phyloP scores from a whole-genome alignment of 2,329 filamentous ascomycete species.

The Calonectria henricotiae region DNA sequence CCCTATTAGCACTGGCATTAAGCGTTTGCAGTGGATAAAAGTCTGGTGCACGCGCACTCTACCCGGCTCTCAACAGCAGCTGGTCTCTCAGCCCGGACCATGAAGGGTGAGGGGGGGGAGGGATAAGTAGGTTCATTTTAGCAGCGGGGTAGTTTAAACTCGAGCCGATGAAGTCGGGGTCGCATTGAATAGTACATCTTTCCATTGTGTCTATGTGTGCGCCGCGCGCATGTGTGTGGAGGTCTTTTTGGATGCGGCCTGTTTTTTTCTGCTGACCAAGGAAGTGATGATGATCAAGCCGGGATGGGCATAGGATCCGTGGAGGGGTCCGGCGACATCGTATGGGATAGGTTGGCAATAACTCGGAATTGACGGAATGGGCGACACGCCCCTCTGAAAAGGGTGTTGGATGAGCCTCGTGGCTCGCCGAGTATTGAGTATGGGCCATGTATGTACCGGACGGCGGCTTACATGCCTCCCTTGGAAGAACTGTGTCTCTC shows the following conservation, averaged over 20 bases:
- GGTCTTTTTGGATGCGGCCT: slow-evolving; percentile 16
- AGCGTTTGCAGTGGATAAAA: slow-evolving; percentile 34
- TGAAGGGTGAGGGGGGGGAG: slow-evolving; percentile 13
- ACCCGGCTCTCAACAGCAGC: slow-evolving; percentile 22
- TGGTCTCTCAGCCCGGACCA: slow-evolving; percentile 36
- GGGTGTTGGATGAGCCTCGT: slow-evolving; percentile 23
- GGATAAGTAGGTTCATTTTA: slow-evolving; percentile 41
- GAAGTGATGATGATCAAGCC: slow-evolving; percentile 45
- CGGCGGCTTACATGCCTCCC: slow-evolving; percentile 8
- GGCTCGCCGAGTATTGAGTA: neutral
- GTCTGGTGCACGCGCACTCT: slow-evolving; percentile 20
- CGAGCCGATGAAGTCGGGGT: slow-evolving; percentile 24
- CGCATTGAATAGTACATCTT: slow-evolving; percentile 11
- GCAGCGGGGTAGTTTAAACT: slow-evolving; percentile 42
- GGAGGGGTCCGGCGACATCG: slow-evolving; percentile 30
- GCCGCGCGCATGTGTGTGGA: slow-evolving; percentile 7
- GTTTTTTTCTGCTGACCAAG: slow-evolving; percentile 40
- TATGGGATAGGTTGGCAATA: slow-evolving; percentile 29
- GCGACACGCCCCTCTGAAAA: slow-evolving; percentile 26
- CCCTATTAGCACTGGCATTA: slow-evolving; percentile 33
- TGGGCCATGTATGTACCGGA: slow-evolving; percentile 1
- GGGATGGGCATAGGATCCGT: slow-evolving; percentile 39
- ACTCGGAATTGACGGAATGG: slow-evolving; percentile 38
- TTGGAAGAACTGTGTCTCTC: neutral
- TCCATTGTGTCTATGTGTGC: neutral